Conservation (phyloP, 2,329 filamentous ascomycete genomes). For the Sphaerulina populicola region DNA sequence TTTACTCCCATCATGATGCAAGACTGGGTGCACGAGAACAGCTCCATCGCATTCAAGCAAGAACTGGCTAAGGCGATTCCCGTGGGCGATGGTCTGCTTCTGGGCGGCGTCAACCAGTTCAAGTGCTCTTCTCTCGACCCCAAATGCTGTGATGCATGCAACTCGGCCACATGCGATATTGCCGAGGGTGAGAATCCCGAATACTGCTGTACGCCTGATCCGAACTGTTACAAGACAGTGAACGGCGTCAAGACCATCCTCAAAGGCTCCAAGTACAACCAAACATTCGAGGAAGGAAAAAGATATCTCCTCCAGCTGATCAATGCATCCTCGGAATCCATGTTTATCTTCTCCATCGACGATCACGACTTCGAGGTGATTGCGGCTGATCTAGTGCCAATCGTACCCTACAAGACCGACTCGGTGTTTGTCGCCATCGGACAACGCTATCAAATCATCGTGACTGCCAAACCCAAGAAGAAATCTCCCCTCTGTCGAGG, state of each 20-base stretch:
- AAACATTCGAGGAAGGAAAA: conserved; percentile 30
- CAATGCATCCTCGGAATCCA: conserved; percentile 35
- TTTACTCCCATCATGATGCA: conserved; percentile 22
- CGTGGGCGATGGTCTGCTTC: conserved; percentile 13
- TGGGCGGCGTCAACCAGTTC: conserved; percentile 16
- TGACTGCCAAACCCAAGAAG: conserved; percentile 23
- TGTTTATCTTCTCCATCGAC: conserved; percentile 35
- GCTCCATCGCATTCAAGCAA: conserved; percentile 14
- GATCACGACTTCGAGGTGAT: conserved; percentile 40
- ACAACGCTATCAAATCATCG: conserved; percentile 32
- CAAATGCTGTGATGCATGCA: conserved; percentile 13
- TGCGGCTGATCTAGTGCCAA: conserved; percentile 38
- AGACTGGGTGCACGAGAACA: conserved; percentile 17
- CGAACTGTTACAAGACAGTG: conserved; percentile 14
- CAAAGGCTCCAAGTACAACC: conserved; percentile 8
- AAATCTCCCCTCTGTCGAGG: neutral
- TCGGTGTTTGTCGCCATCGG: conserved; percentile 32
- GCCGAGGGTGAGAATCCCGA: conserved; percentile 4
- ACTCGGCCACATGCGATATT: conserved; percentile 2
- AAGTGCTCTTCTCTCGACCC: conserved; percentile 16
- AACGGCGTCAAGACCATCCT: conserved; percentile 29
- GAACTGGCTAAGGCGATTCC: conserved; percentile 30
- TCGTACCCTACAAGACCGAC: conserved; percentile 36
- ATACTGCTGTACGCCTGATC: conserved; percentile 17
- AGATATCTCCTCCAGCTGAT: conserved; percentile 40